Percentiles rank a stretch among this genome's conserved stretches.
These are phyloP conservation scores for Stenogyne calaminthoides DNA, from an alignment of 305 asterid genomes.

Conservation along the genomic window DNA sequence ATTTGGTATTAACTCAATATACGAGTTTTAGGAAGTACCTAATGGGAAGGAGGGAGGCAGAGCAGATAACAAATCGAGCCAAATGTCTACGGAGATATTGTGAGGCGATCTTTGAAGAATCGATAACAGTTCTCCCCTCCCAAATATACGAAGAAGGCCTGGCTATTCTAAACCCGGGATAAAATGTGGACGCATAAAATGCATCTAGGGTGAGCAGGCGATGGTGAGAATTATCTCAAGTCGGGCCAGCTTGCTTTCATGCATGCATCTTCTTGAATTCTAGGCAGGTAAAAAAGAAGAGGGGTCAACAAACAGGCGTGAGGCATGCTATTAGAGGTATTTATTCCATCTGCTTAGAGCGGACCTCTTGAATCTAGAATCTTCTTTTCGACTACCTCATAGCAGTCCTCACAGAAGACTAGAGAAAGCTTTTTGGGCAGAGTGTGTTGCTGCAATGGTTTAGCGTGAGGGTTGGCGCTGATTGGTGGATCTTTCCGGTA, in stretches of 20 bases:
- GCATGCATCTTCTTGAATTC: conserved; percentile 45
- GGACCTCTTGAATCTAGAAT: conserved; percentile 66
- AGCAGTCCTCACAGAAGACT: conserved; percentile 71
- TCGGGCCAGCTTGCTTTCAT: conserved; percentile 48
- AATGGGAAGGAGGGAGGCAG: conserved; percentile 78
- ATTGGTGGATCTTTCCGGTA: conserved; percentile 7
- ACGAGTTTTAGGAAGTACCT: conserved; percentile 35
- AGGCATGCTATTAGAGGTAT: conserved; percentile 49
- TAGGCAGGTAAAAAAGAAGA: conserved; percentile 63
- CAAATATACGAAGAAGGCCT: conserved; percentile 34
- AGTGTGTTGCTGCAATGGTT: not conserved
- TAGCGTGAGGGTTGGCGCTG: too few species aligned
- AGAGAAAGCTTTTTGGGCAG: conserved; percentile 45
- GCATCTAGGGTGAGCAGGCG: conserved; percentile 48
- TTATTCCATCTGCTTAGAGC: conserved; percentile 51
- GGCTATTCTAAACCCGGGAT: conserved; percentile 59
- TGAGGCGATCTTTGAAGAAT: conserved; percentile 56
- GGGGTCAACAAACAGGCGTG: conserved; percentile 62
- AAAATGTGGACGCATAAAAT: conserved; percentile 44
- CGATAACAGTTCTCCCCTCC: conserved; percentile 66
- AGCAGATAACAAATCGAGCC: conserved; percentile 53
- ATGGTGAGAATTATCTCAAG: conserved; percentile 54
- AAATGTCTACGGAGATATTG: conserved; percentile 50
- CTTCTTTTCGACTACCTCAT: conserved; percentile 44
- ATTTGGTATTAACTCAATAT: too few species aligned